A percentile compares a stretch with the other conserved stretches of the same genome.
phyloP scores from a whole-genome alignment of 2,329 filamentous ascomycete genomes.

The Periconia macrospinosa region DNA sequence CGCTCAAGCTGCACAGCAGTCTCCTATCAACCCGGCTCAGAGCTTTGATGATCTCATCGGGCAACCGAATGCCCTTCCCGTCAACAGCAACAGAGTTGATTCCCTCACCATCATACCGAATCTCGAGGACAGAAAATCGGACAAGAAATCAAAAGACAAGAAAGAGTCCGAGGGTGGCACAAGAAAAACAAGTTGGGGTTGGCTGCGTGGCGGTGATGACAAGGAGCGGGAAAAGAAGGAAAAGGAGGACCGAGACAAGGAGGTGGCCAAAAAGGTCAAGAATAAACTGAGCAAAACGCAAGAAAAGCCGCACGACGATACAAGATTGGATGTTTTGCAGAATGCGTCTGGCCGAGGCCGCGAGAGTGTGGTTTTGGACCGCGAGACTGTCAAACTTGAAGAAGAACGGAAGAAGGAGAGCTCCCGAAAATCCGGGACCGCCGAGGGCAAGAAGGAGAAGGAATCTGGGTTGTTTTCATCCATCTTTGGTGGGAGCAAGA shows the following conservation, averaged over 20 bases:
- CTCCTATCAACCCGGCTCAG: constrained; percentile 47
- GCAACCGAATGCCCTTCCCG: constrained; percentile 69
- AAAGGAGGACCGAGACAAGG: constrained; percentile 44
- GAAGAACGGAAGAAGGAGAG: constrained; percentile 83
- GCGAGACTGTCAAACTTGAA: constrained; percentile 73
- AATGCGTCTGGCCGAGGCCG: constrained; percentile 63
- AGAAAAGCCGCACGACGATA: constrained; percentile 67
- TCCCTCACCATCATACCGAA: constrained; percentile 80
- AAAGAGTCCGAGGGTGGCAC: constrained; percentile 66
- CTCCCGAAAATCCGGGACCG: constrained; percentile 66
- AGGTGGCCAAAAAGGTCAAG: constrained; percentile 52
- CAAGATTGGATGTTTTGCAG: constrained; percentile 82
- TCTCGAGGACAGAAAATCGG: constrained; percentile 69
- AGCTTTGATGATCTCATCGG: constrained; percentile 67
- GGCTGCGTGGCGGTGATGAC: constrained; percentile 70
- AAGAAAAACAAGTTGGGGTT: constrained; percentile 83
- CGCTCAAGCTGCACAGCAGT: constrained; percentile 32
- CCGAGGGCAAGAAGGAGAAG: constrained; percentile 81
- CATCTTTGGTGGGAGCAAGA: constrained; percentile 87
- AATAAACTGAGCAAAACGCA: constrained; percentile 67
- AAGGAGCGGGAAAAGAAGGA: constrained; percentile 64
- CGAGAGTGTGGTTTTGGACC: constrained; percentile 82
- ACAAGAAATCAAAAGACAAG: constrained; percentile 73
- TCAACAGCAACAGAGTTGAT: constrained; percentile 72
- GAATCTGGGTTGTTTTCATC: constrained; percentile 86